Percentiles rank a stretch among this genome's conserved stretches.
phyloP scores from a whole-genome alignment of 163 green algal species.

The Scenedesmus sp. region DNA sequence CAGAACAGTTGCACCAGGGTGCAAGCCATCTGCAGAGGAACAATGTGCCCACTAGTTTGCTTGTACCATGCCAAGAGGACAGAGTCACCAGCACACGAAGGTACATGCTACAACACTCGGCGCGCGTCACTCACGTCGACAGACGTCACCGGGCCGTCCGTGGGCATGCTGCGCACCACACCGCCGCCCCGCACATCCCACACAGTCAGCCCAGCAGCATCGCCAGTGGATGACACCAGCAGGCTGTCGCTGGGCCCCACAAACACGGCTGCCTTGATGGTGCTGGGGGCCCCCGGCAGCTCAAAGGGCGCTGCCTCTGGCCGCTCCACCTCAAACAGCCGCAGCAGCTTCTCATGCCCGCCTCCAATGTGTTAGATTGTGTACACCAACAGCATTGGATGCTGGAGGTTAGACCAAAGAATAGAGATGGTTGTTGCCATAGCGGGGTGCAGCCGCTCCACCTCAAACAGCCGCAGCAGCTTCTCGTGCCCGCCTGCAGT shows the following conservation, averaged over 20 bases:
- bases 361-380: not conserved
- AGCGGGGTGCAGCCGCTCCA: constrained; percentile 64
- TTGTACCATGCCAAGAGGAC: too few species aligned
- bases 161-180: constrained; percentile 74
- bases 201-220: constrained; percentile 68
- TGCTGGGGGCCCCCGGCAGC: constrained; percentile 58
- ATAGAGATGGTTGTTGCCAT: too few species aligned
- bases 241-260: constrained; percentile 80
- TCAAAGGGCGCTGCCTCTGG: constrained; percentile 77
- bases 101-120: too few species aligned
- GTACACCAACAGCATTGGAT: too few species aligned
- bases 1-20: too few species aligned
- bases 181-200: constrained; percentile 78
- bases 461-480: constrained; percentile 93
- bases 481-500: constrained; percentile 83
- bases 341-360: constrained; percentile 92
- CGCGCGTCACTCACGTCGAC: constrained; percentile 74
- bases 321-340: constrained; percentile 90
- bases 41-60: too few species aligned
- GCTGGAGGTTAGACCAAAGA: too few species aligned
- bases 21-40: too few species aligned
- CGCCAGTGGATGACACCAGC: constrained; percentile 74
- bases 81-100: not conserved
- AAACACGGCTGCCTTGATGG: constrained; percentile 81
- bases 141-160: constrained; percentile 62